Percentiles rank a stretch among this genome's conserved stretches.
These are phyloP conservation scores for Xylariaceae sp. DNA, from an alignment of 2,329 filamentous ascomycete species.

Conservation along the genomic window DNA sequence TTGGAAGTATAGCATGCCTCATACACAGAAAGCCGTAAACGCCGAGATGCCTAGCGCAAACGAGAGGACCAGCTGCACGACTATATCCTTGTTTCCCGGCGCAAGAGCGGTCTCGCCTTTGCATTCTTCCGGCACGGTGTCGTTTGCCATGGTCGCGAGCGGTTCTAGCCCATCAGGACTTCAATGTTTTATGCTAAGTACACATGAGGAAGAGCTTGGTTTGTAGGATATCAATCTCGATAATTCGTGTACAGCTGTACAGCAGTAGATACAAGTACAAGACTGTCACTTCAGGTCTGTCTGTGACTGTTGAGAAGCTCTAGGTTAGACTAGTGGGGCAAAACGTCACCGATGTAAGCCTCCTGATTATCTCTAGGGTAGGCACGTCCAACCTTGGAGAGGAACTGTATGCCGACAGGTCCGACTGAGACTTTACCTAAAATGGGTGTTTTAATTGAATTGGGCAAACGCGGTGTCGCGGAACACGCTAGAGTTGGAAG, in stretches of 20 bases:
- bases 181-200: no score
- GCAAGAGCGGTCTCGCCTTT: slow-evolving; percentile 21
- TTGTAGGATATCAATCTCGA: no score
- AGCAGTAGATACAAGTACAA: no score
- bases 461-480: slow-evolving; percentile 13
- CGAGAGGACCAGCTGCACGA: slow-evolving; percentile 68
- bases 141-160: slow-evolving; percentile 10
- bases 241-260: no score
- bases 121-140: slow-evolving; percentile 16
- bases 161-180: slow-evolving; percentile 10
- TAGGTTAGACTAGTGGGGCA: no score
- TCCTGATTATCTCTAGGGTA: no score
- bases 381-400: no score
- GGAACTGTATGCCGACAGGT: no score
- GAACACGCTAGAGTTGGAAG: slow-evolving; percentile 10
- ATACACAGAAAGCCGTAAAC: slow-evolving; percentile 71
- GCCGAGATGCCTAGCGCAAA: slow-evolving; percentile 62
- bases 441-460: slow-evolving; percentile 16
- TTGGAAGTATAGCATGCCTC: slow-evolving; percentile 31
- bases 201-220: no score
- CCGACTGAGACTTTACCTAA: slow-evolving; percentile 7
- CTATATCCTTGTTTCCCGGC: slow-evolving; percentile 41
- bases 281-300: no score
- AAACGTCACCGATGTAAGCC: no score
- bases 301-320: no score